These are phyloP conservation scores for Capsella bursapastoris DNA, from an alignment of 345 rosid genomes.

Conservation along the genomic window DNA sequence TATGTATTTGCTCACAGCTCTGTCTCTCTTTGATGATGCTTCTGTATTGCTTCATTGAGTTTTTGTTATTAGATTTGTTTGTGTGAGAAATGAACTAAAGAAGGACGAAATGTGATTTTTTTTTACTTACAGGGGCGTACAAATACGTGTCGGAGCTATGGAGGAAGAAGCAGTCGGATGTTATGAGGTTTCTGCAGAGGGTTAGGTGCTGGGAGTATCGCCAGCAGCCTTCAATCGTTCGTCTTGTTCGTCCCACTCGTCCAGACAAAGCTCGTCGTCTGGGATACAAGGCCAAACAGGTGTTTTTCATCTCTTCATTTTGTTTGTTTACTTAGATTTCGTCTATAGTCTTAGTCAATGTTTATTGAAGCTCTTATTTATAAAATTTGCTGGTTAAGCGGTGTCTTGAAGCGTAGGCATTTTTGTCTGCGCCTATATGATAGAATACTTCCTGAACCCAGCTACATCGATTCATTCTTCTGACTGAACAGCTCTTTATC, in stretches of 20 bases:
- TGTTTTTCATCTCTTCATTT: constrained; percentile 5
- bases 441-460: constrained; percentile 46
- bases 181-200: constrained; percentile 97
- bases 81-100: background rate
- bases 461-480: constrained; percentile 38
- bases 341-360: background rate
- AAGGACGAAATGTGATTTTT: background rate
- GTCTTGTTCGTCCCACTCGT: constrained; percentile 89
- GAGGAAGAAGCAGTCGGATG: constrained; percentile 99
- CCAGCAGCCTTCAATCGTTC: constrained; percentile 95
- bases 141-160: constrained; percentile 97
- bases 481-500: constrained; percentile 38
- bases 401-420: constrained; percentile 39
- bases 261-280: constrained; percentile 96
- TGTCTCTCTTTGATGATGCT: background rate
- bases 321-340: background rate
- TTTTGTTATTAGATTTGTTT: background rate
- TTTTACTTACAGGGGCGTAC: constrained; percentile 68
- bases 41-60: background rate
- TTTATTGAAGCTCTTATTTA: background rate
- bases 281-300: constrained; percentile 99
- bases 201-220: constrained; percentile 99
- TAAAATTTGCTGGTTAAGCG: constrained; percentile 40
- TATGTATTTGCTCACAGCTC: background rate
- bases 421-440: constrained; percentile 23